phyloP scores from a whole-genome alignment of 768 basidiomycete genomes.

The Termitomyces sp. region DNA sequence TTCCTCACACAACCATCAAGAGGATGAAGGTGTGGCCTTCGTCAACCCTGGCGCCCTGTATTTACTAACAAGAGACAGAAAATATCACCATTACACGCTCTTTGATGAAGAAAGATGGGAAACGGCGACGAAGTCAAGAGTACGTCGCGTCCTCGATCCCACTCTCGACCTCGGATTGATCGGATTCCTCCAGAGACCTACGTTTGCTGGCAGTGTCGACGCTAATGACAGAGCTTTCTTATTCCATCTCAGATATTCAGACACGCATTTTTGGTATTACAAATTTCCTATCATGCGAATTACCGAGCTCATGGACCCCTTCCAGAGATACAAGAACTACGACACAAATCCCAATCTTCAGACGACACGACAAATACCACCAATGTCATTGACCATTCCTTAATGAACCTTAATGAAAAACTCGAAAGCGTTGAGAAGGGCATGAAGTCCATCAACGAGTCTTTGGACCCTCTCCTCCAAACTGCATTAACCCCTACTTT shows the following conservation, averaged over 20 bases:
- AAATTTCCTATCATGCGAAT: neutral
- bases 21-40: constrained; percentile 59
- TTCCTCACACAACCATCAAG: constrained; percentile 51
- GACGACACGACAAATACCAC: constrained; percentile 57
- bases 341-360: constrained; percentile 77
- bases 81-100: constrained; percentile 66
- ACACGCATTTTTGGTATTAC: constrained; percentile 81
- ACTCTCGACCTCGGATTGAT: constrained; percentile 3
- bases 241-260: constrained; percentile 85
- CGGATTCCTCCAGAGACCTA: constrained; percentile 51
- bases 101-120: constrained; percentile 43
- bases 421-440: constrained; percentile 71
- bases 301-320: constrained; percentile 3
- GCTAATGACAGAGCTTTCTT: constrained; percentile 84
- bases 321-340: constrained; percentile 87
- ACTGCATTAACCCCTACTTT: constrained; percentile 45
- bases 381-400: constrained; percentile 73
- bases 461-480: constrained; percentile 57
- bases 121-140: constrained; percentile 64
- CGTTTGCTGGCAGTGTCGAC: constrained; percentile 76
- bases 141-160: constrained; percentile 36
- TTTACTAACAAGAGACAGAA: constrained; percentile 39
- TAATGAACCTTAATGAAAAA: constrained; percentile 76
- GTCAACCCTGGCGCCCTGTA: constrained; percentile 7
- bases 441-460: constrained; percentile 65